phyloP scores from a whole-genome alignment of 495 filamentous ascomycete species.

The Daldinia loculata region DNA sequence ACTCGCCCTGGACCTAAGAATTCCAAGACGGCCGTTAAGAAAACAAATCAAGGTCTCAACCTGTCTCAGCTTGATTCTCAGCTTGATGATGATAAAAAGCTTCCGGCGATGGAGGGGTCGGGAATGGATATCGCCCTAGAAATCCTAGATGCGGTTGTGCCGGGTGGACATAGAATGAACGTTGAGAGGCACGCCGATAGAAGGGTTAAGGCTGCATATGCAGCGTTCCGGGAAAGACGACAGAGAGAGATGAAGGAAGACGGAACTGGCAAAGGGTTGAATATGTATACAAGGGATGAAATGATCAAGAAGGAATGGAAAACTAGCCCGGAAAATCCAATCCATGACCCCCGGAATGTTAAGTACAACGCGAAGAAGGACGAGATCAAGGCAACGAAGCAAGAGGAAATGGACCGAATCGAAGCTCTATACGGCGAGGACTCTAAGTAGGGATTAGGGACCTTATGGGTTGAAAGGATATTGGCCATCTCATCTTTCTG shows the following conservation, averaged over 20 bases:
- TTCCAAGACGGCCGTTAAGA: slow-evolving; percentile 69
- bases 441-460: slow-evolving; percentile 11
- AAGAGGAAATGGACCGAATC: slow-evolving; percentile 75
- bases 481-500: background rate
- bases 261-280: slow-evolving; percentile 70
- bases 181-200: slow-evolving; percentile 88
- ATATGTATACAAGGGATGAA: slow-evolving; percentile 37
- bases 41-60: slow-evolving; percentile 70
- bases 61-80: slow-evolving; percentile 59
- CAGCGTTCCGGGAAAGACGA: slow-evolving; percentile 84
- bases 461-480: slow-evolving; percentile 10
- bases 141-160: slow-evolving; percentile 71
- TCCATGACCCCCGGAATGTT: too few species aligned
- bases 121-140: slow-evolving; percentile 94
- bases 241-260: slow-evolving; percentile 81
- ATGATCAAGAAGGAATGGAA: too few species aligned
- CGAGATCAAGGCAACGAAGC: slow-evolving; percentile 72
- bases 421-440: slow-evolving; percentile 54
- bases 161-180: slow-evolving; percentile 61
- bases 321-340: too few species aligned
- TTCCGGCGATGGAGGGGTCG: slow-evolving; percentile 72
- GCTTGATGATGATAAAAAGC: slow-evolving; percentile 52
- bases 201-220: slow-evolving; percentile 86
- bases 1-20: slow-evolving; percentile 69
- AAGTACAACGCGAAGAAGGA: slow-evolving; percentile 75